These are phyloP conservation scores for Eucalyptus regnans DNA, from an alignment of 345 rosid genomes.

Conservation along the genomic window DNA sequence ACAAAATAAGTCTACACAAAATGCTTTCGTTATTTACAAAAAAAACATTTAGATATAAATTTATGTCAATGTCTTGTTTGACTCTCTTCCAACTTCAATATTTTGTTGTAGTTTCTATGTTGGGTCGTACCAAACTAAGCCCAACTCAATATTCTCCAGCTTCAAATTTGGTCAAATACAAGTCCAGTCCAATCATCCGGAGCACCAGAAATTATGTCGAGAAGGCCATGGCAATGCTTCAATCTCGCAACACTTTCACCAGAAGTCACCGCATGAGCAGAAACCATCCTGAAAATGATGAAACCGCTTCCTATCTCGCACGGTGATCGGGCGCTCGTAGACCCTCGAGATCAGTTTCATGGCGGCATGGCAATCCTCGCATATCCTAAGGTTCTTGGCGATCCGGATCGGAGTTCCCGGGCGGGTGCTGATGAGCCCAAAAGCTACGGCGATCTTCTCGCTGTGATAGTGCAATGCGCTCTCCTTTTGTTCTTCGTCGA, in stretches of 20 bases:
- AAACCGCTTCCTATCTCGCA: conserved; percentile 57
- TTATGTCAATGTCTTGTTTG: neutral
- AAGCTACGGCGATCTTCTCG: conserved; percentile 64
- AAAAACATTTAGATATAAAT: neutral
- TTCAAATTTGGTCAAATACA: neutral
- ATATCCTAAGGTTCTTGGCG: conserved; percentile 60
- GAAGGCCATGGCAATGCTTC: neutral
- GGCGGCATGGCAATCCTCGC: conserved; percentile 65
- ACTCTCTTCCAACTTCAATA: neutral
- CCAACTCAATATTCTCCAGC: neutral
- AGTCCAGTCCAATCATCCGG: neutral
- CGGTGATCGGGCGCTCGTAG: conserved; percentile 34
- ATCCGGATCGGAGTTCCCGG: conserved; percentile 28
- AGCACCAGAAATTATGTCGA: neutral
- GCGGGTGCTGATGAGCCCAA: conserved; percentile 47
- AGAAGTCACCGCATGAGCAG: conserved; percentile 56
- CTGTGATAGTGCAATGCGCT: conserved; percentile 41
- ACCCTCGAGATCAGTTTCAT: conserved; percentile 48
- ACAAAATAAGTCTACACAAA: neutral
- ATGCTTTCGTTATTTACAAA: neutral
- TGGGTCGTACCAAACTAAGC: neutral
- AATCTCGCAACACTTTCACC: conserved; percentile 7
- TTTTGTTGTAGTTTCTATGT: neutral
- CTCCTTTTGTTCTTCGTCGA: conserved; percentile 46
- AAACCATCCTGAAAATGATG: conserved; percentile 63